Percentiles rank a stretch among this genome's conserved stretches.
Conservation (phyloP, 805 yeast genomes). For the Wickerhamiella brachini region DNA sequence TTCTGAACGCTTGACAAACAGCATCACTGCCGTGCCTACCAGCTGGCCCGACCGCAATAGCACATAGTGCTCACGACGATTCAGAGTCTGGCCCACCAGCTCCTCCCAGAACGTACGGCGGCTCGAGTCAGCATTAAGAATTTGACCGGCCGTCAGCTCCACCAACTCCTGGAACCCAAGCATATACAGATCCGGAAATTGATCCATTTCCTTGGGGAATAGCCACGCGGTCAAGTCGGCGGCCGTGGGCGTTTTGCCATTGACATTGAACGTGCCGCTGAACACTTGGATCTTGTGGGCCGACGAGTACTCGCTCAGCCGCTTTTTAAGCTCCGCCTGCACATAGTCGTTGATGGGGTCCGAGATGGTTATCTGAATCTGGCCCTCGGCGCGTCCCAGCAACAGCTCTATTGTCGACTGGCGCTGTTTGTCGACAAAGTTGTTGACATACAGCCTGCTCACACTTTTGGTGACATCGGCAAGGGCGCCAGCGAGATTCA, state of each 20-base stretch:
- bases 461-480: conserved; percentile 95
- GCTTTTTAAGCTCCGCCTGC: conserved; percentile 42
- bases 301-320: conserved; percentile 42
- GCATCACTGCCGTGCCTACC: conserved; percentile 72
- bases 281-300: conserved; percentile 48
- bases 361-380: conserved; percentile 53
- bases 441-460: conserved; percentile 86
- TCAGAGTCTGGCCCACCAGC: conserved; percentile 47
- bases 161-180: conserved; percentile 90
- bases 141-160: conserved; percentile 83
- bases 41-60: conserved; percentile 73
- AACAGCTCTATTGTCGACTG: conserved; percentile 82
- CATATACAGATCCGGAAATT: conserved; percentile 52
- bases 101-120: conserved; percentile 70
- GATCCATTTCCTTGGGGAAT: conserved; percentile 39
- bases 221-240: conserved; percentile 66
- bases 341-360: conserved; percentile 86
- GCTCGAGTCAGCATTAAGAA: conserved; percentile 71
- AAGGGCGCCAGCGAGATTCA: conserved; percentile 94
- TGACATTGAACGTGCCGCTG: conserved; percentile 78
- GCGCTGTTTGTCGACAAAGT: conserved; percentile 81
- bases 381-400: conserved; percentile 67
- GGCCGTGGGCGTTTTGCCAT: conserved; percentile 43
- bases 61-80: conserved; percentile 42
- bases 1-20: conserved; percentile 54